Conservation (phyloP, 192 early-diverging fungal species). For the Backusella macrospora region DNA sequence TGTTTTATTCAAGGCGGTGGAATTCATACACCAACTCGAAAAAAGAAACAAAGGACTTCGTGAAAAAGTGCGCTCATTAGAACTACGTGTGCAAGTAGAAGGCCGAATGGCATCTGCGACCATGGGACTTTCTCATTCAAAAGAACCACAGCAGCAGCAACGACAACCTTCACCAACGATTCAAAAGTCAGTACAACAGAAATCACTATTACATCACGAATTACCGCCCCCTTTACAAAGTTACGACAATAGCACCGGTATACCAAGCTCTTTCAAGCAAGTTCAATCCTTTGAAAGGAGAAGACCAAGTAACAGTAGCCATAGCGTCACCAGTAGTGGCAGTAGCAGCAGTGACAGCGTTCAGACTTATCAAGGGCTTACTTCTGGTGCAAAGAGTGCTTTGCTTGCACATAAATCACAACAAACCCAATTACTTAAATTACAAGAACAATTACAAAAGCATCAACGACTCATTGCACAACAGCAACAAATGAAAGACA, state of each 20-base stretch:
- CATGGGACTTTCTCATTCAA: neutral
- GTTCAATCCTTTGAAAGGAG: constrained; percentile 8
- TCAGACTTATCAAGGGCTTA: neutral
- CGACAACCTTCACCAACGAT: neutral
- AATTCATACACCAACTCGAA: constrained; percentile 68
- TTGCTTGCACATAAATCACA: constrained; percentile 27
- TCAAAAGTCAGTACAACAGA: neutral
- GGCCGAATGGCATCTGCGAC: neutral
- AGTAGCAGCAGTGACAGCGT: neutral
- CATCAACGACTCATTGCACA: constrained; percentile 24
- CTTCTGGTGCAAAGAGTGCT: constrained; percentile 1
- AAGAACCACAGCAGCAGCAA: neutral
- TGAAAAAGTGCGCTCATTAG: constrained; percentile 29
- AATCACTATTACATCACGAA: neutral
- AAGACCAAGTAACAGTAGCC: neutral
- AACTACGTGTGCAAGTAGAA: constrained; percentile 36
- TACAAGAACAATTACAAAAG: constrained; percentile 23
- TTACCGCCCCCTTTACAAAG: neutral
- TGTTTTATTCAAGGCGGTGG: constrained; percentile 71
- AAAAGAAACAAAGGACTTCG: constrained; percentile 48
- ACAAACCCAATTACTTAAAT: constrained; percentile 18
- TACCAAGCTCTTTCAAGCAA: neutral
- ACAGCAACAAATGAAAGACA: constrained; percentile 25
- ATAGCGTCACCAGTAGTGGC: constrained; percentile 7
- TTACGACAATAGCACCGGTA: neutral